These are phyloP conservation scores for Leccinum barrowsii DNA, from an alignment of 768 basidiomycete genomes.

Conservation along the genomic window DNA sequence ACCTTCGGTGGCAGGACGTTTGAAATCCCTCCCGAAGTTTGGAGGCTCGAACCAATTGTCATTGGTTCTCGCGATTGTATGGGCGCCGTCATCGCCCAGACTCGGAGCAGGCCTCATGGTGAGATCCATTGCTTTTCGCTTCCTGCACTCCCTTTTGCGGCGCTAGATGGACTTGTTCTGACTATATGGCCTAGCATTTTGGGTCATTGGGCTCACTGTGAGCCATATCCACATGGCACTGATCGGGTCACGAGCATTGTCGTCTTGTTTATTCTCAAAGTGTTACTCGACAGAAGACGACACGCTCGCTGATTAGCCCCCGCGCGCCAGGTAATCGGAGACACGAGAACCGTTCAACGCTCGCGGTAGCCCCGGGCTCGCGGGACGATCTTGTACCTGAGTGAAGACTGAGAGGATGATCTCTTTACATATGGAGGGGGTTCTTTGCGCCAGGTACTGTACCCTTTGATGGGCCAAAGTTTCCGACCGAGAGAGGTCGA, in stretches of 20 bases:
- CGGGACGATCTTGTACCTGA: conserved; percentile 11
- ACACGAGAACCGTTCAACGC: neutral
- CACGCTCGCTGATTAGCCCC: neutral
- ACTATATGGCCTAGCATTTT: too few species aligned
- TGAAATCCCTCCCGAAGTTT: too few species aligned
- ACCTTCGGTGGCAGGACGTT: too few species aligned
- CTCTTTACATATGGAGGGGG: neutral
- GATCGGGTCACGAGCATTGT: neutral
- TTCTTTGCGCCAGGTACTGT: neutral
- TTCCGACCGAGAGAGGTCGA: conserved; percentile 9
- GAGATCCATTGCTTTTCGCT: too few species aligned
- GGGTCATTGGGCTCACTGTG: too few species aligned
- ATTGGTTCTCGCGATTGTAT: too few species aligned
- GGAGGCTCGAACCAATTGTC: too few species aligned
- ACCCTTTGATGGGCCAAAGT: conserved; percentile 3
- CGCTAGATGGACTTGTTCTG: too few species aligned
- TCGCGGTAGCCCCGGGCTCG: neutral
- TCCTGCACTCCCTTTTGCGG: too few species aligned
- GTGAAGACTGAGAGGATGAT: neutral
- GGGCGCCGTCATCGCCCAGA: too few species aligned
- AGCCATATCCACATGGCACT: neutral
- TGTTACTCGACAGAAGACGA: neutral
- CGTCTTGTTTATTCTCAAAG: neutral
- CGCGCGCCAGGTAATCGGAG: neutral
- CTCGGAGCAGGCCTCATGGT: too few species aligned